phyloP scores from a whole-genome alignment of 176 grass and related monocot genomes.

The Miscanthus lutarioriparius region DNA sequence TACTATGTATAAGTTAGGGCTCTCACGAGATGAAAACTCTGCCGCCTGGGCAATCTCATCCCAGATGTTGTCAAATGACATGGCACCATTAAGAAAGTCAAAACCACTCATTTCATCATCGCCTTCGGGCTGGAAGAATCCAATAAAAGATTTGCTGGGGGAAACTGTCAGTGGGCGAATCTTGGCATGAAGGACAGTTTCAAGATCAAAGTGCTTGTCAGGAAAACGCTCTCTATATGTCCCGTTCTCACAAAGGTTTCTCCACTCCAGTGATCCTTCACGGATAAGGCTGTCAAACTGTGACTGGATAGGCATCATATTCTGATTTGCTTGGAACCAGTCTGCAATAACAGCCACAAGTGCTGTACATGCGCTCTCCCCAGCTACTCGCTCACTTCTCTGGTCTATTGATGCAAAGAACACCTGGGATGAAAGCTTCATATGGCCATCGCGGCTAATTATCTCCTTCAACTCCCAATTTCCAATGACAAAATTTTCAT shows the following conservation, averaged over 20 bases:
- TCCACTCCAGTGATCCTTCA: slow-evolving; percentile 87
- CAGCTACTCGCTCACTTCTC: slow-evolving; percentile 81
- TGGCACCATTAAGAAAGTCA: slow-evolving; percentile 54
- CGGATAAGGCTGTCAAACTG: slow-evolving; percentile 76
- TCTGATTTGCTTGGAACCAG: slow-evolving; percentile 74
- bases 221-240: slow-evolving; percentile 56
- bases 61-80: slow-evolving; percentile 86
- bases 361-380: slow-evolving; percentile 78
- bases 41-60: slow-evolving; percentile 50
- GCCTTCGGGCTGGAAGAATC: slow-evolving; percentile 62
- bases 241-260: slow-evolving; percentile 62
- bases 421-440: slow-evolving; percentile 69
- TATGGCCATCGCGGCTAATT: slow-evolving; percentile 63
- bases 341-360: slow-evolving; percentile 84
- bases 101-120: slow-evolving; percentile 48
- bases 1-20: slow-evolving; percentile 59
- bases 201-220: slow-evolving; percentile 93
- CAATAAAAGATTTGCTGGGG: slow-evolving; percentile 62
- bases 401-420: slow-evolving; percentile 99
- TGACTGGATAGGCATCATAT: slow-evolving; percentile 63
- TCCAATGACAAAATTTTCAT: slow-evolving; percentile 81
- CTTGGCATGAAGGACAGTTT: slow-evolving; percentile 80
- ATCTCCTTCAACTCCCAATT: slow-evolving; percentile 76
- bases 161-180: slow-evolving; percentile 53
- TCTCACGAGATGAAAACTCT: slow-evolving; percentile 42